phyloP scores from a whole-genome alignment of 768 basidiomycete genomes.

The Pulveroboletus frians region DNA sequence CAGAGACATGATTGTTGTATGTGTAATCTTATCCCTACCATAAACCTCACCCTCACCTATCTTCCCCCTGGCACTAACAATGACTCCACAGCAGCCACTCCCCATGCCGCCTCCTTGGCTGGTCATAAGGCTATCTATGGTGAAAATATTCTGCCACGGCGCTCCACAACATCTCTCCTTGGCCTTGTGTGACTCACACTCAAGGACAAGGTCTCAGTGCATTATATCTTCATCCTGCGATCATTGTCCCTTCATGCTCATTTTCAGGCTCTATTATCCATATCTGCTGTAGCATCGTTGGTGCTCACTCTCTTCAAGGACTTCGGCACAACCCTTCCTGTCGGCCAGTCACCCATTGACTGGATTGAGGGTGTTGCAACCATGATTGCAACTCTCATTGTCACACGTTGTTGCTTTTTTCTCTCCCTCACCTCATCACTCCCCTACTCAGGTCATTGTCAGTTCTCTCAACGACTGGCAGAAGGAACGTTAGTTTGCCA shows the following conservation, averaged over 20 bases:
- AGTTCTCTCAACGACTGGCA: slow-evolving; percentile 98
- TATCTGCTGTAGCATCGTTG: slow-evolving; percentile 89
- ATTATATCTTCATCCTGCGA: slow-evolving; percentile 23
- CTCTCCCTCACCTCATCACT: neutral
- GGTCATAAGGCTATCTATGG: slow-evolving; percentile 70
- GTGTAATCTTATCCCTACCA: neutral
- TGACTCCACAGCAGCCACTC: slow-evolving; percentile 3
- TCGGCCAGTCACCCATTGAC: slow-evolving; percentile 72
- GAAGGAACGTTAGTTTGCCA: slow-evolving; percentile 93
- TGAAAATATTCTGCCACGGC: slow-evolving; percentile 64
- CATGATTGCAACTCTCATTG: slow-evolving; percentile 68
- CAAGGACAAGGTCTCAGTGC: slow-evolving; percentile 85
- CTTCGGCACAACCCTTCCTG: slow-evolving; percentile 64
- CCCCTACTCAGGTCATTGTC: slow-evolving; percentile 61
- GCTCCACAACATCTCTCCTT: slow-evolving; percentile 65
- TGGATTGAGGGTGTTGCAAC: slow-evolving; percentile 96
- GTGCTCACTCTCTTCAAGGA: slow-evolving; percentile 94
- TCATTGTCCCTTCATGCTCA: slow-evolving; percentile 5
- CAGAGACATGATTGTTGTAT: slow-evolving; percentile 29
- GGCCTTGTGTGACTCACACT: slow-evolving; percentile 80
- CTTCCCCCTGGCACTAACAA: slow-evolving; percentile 9
- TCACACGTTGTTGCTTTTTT: slow-evolving; percentile 41
- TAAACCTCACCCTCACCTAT: slow-evolving; percentile 5
- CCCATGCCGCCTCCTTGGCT: slow-evolving; percentile 42
- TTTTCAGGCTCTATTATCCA: slow-evolving; percentile 73